These are phyloP conservation scores for Amanita rubescens DNA, from an alignment of 768 basidiomycete species.

Conservation along the genomic window DNA sequence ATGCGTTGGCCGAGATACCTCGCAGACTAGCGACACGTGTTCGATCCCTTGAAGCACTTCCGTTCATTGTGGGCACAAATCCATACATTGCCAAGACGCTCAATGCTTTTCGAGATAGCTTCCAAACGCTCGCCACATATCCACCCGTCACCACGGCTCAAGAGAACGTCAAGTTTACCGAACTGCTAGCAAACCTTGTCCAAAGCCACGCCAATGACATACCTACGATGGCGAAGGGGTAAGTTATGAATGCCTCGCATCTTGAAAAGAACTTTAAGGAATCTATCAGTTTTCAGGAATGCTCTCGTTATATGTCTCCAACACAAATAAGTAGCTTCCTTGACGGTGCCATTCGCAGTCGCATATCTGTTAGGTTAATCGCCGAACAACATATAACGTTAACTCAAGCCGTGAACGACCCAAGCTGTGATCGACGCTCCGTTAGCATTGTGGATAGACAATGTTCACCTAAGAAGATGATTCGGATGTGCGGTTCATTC, in stretches of 20 bases:
- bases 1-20: conserved; percentile 71
- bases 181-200: conserved; percentile 64
- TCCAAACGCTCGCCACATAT: conserved; percentile 61
- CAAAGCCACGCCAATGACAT: conserved; percentile 81
- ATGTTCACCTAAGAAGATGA: conserved; percentile 68
- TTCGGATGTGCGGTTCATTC: conserved; percentile 75
- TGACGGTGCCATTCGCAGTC: conserved; percentile 77
- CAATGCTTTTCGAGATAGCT: conserved; percentile 61
- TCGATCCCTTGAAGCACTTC: conserved; percentile 64
- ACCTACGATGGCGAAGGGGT: conserved; percentile 88
- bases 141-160: conserved; percentile 56
- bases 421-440: conserved; percentile 30
- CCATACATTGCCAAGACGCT: conserved; percentile 74
- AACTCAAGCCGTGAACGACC: conserved; percentile 53
- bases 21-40: conserved; percentile 69
- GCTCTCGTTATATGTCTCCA: conserved; percentile 74
- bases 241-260: conserved; percentile 12
- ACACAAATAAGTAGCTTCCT: conserved; percentile 74
- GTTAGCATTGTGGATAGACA: conserved; percentile 70
- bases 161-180: conserved; percentile 64
- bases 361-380: conserved; percentile 81
- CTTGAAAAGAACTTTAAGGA: neutral
- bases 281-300: conserved; percentile 73
- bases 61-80: conserved; percentile 87
- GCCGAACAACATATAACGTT: conserved; percentile 89